These are phyloP conservation scores for Aspergillus nanangensis DNA, from an alignment of 495 filamentous ascomycete species.

Conservation along the genomic window DNA sequence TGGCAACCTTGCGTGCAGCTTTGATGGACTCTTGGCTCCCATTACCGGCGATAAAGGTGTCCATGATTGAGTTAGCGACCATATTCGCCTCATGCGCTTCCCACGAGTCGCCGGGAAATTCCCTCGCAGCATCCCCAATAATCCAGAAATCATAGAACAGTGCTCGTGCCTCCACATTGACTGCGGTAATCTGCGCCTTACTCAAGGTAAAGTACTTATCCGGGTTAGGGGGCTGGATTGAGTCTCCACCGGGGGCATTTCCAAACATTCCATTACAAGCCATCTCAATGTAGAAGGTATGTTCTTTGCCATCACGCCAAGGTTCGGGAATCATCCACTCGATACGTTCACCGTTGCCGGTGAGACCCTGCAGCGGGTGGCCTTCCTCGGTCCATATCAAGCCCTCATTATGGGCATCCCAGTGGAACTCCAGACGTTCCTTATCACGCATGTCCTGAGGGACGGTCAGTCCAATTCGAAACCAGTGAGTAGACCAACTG, in stretches of 20 bases:
- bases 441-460: constrained; percentile 67
- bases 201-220: constrained; percentile 72
- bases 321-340: constrained; percentile 85
- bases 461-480: constrained; percentile 73
- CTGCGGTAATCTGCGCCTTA: constrained; percentile 81
- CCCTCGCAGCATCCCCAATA: constrained; percentile 79
- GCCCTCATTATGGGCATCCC: constrained; percentile 91
- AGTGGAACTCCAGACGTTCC: constrained; percentile 84
- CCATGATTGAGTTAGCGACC: constrained; percentile 81
- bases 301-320: constrained; percentile 78
- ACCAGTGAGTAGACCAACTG: constrained; percentile 99
- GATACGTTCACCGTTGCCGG: constrained; percentile 81
- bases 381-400: constrained; percentile 87
- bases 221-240: constrained; percentile 82
- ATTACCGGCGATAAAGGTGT: constrained; percentile 76
- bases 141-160: constrained; percentile 94
- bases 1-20: constrained; percentile 74
- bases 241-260: constrained; percentile 79
- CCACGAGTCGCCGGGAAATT: constrained; percentile 76
- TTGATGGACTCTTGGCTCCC: constrained; percentile 70
- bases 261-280: constrained; percentile 99
- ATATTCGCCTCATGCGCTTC: constrained; percentile 83
- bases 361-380: constrained; percentile 84
- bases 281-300: constrained; percentile 94
- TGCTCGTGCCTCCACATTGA: constrained; percentile 78